These are phyloP conservation scores for Penicillium maclennaniae DNA, from an alignment of 495 filamentous ascomycete species.

Conservation along the genomic window DNA sequence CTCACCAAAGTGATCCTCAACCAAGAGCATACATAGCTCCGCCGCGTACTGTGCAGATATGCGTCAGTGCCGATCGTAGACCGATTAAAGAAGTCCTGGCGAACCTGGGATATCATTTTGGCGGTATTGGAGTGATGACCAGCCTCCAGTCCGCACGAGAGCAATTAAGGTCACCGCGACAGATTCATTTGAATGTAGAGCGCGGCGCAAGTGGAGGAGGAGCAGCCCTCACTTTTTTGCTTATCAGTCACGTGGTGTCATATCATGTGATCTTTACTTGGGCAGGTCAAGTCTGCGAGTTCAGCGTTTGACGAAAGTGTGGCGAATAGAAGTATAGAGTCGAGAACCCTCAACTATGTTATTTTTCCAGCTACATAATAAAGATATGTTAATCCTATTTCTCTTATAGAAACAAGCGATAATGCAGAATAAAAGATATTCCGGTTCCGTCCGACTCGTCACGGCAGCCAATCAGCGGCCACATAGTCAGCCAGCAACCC, in stretches of 20 bases:
- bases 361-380: not conserved
- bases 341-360: not conserved
- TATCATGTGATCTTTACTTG: conserved; percentile 26
- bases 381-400: not conserved
- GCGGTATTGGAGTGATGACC: conserved; percentile 54
- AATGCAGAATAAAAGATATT: conserved; percentile 28
- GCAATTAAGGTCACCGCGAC: conserved; percentile 60
- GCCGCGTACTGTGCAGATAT: conserved; percentile 51
- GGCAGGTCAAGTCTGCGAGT: not conserved
- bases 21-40: conserved; percentile 86
- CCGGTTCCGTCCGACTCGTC: conserved; percentile 47
- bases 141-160: conserved; percentile 64
- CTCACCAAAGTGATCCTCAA: conserved; percentile 84
- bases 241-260: conserved; percentile 37
- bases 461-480: conserved; percentile 37
- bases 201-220: conserved; percentile 1
- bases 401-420: not conserved
- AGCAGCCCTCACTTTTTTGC: conserved; percentile 29
- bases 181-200: conserved; percentile 32
- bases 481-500: conserved; percentile 39
- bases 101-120: conserved; percentile 55
- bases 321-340: not conserved
- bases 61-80: conserved; percentile 12
- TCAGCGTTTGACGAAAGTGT: not conserved
- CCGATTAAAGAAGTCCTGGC: conserved; percentile 10